phyloP scores from a whole-genome alignment of 225 moss, liverwort and hornwort genomes.

The Straminergon stramineum region DNA sequence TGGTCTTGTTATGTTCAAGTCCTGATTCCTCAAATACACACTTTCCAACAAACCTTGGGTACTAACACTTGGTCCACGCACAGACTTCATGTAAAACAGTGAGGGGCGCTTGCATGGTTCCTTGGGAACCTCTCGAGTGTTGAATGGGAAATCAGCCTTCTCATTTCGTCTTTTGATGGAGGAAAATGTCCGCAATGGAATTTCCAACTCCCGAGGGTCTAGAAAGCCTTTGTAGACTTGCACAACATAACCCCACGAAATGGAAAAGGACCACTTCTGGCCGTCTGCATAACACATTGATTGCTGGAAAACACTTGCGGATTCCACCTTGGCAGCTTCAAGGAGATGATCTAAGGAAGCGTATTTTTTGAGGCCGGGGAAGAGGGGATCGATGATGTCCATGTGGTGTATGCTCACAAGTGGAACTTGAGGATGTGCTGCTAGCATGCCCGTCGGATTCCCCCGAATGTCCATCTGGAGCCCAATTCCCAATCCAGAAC shows the following conservation, averaged over 20 bases:
- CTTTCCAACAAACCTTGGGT: conserved; percentile 2
- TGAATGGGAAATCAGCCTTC: conserved; percentile 6
- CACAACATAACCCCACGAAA: conserved; percentile 39
- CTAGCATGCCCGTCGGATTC: conserved; percentile 11
- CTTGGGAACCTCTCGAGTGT: conserved; percentile 8
- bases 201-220: conserved; percentile 13
- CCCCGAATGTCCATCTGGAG: conserved; percentile 24
- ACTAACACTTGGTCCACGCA: not conserved
- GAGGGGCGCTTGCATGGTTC: not conserved
- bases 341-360: conserved; percentile 9
- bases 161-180: not conserved
- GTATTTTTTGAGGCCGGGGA: not conserved
- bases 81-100: conserved; percentile 13
- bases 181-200: conserved; percentile 18
- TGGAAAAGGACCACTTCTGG: conserved; percentile 21
- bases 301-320: conserved; percentile 22
- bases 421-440: conserved; percentile 20
- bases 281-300: not conserved
- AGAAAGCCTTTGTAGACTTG: conserved; percentile 17
- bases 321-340: not conserved
- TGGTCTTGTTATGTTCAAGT: not conserved
- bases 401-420: conserved; percentile 30
- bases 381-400: conserved; percentile 27
- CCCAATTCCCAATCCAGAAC: not conserved
- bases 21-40: not conserved